Base-by-base conservation (phyloP, 1,284 basidiomycete species). In the Afroboletus lepidellus region DNA sequence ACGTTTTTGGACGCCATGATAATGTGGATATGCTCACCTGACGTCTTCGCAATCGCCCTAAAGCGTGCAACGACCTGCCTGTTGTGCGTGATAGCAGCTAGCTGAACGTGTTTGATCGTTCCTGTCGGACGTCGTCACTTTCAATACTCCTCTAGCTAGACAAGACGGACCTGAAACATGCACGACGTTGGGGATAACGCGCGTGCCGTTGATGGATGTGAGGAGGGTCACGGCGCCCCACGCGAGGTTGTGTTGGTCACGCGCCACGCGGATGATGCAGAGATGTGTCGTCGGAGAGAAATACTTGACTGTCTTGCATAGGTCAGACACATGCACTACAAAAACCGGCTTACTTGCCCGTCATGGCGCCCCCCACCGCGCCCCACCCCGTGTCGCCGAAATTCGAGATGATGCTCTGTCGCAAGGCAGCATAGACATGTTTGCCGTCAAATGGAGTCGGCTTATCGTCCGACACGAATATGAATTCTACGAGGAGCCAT, bases 321-420 rank as follows among this genome's bases (percentile, higher is more conserved):
- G 5, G 27, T 56, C 41, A 48, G 29, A 21, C 4, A 47, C 8
- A 7, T n/a, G 15, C 29, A 3, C 11, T 15, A 16, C 8, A 18
- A 24, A n/a, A 5, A 55, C 5, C 5, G 3, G 0, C 13, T 12
- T 15, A 73, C 67, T 45, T 48, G 87, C 89, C 83, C 21, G 75
- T 83, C 48, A 92, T 67, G 1, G 85, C 87, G 15, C 80, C 65
- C 0, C 79, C 85, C 3, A 92, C 81, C 8, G 84, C 79, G 21
- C 89, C 90, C 89, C 90, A 92, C 7, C 89, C 90, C 0, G 78
- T 74, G 62, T 91, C 87, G 3, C 90, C 90, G 61, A 91, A 92
- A 60, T 90, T 83, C 16, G 68, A 64, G 48, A 90, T 62, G n/a
- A 90, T 72, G 60, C 83, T 87, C 62, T 89, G 81, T 60, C 81